These are phyloP conservation scores for Neurospora cerealis DNA, from an alignment of 495 filamentous ascomycete species.

Conservation along the genomic window DNA sequence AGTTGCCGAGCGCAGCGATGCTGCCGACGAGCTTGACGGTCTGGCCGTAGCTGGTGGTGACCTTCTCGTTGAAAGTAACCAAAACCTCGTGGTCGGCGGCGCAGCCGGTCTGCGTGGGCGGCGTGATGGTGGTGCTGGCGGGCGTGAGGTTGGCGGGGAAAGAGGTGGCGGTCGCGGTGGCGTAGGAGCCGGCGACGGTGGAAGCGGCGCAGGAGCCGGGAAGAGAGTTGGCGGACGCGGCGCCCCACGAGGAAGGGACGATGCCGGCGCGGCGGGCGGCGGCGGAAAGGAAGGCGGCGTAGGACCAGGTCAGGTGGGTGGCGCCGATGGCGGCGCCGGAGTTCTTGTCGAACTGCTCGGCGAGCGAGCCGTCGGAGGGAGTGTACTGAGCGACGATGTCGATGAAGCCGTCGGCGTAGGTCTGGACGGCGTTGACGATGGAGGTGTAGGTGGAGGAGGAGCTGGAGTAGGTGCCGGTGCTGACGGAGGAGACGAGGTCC, in stretches of 20 bases:
- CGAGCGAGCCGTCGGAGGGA: slow-evolving; percentile 40
- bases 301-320: slow-evolving; percentile 58
- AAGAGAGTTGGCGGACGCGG: slow-evolving; percentile 35
- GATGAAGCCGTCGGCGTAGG: slow-evolving; percentile 58
- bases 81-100: slow-evolving; percentile 37
- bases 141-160: slow-evolving; percentile 50
- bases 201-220: slow-evolving; percentile 43
- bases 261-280: slow-evolving; percentile 36
- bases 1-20: slow-evolving; percentile 43
- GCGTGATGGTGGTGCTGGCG: slow-evolving; percentile 25
- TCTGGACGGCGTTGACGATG: slow-evolving; percentile 43
- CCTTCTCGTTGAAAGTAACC: slow-evolving; percentile 50
- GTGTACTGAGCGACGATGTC: slow-evolving; percentile 41
- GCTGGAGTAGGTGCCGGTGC: slow-evolving; percentile 41
- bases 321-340: slow-evolving; percentile 46
- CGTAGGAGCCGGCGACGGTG: slow-evolving; percentile 50
- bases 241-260: slow-evolving; percentile 45
- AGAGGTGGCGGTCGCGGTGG: slow-evolving; percentile 37
- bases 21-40: slow-evolving; percentile 51
- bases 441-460: slow-evolving; percentile 36
- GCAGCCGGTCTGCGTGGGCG: slow-evolving; percentile 29
- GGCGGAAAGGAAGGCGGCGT: slow-evolving; percentile 53
- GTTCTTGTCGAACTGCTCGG: slow-evolving; percentile 50
- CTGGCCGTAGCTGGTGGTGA: slow-evolving; percentile 46
- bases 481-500: slow-evolving; percentile 37